Conservation (phyloP, 2,329 filamentous ascomycete species). For the Scytalidium lignicola region DNA sequence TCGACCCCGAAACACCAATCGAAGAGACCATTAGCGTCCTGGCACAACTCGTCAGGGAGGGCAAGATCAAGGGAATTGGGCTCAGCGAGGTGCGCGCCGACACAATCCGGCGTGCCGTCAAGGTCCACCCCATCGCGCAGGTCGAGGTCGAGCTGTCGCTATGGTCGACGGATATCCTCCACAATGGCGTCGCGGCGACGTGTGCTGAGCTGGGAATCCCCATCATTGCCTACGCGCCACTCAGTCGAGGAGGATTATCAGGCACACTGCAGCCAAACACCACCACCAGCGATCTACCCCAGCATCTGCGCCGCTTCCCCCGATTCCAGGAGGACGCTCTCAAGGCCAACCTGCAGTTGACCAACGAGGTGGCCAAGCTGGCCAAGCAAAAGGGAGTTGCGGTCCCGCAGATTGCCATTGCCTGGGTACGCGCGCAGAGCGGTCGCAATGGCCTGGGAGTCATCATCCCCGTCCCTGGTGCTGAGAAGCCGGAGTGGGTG, state of each 20-base stretch:
- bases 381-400: conserved; percentile 41
- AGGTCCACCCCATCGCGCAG: conserved; percentile 30
- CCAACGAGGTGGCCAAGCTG: conserved; percentile 35
- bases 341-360: conserved; percentile 43
- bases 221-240: conserved; percentile 39
- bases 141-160: conserved; percentile 42
- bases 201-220: conserved; percentile 46
- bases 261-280: conserved; percentile 19
- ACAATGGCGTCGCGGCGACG: conserved; percentile 33
- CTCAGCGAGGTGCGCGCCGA: conserved; percentile 34
- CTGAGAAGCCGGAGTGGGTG: conserved; percentile 15
- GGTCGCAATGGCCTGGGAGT: not conserved
- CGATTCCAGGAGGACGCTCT: conserved; percentile 42
- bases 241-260: conserved; percentile 42
- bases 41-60: conserved; percentile 31
- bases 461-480: conserved; percentile 3
- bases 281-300: not conserved
- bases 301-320: conserved; percentile 24
- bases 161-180: conserved; percentile 29
- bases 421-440: not conserved
- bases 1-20: conserved; percentile 37
- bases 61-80: conserved; percentile 37
- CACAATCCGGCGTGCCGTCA: conserved; percentile 34
- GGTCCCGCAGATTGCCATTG: conserved; percentile 1
- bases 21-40: conserved; percentile 25